These are phyloP conservation scores for Phytophthora ramorum DNA, from an alignment of 352 stramenopile genomes.

Conservation along the genomic window DNA sequence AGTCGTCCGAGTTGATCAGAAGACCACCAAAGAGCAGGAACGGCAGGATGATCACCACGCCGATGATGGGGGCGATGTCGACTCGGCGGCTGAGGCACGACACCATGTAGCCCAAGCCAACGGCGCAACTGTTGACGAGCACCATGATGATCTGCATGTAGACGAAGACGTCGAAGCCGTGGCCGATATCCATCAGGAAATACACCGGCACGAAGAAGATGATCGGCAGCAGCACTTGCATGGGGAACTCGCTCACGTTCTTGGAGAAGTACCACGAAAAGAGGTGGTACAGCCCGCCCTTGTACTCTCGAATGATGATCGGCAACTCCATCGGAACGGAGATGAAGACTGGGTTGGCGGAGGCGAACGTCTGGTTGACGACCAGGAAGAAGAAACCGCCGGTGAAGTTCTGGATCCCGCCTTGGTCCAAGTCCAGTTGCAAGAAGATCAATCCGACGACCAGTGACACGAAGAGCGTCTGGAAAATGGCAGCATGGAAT, in stretches of 20 bases:
- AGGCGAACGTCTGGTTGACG: constrained; percentile 47
- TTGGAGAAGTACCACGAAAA: constrained; percentile 45
- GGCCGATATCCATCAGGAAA: constrained; percentile 42
- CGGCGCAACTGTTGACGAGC: constrained; percentile 37
- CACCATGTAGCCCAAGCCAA: constrained; percentile 48
- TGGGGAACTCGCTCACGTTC: constrained; percentile 46
- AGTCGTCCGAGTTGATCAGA: constrained; percentile 46
- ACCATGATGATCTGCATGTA: constrained; percentile 40
- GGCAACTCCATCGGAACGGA: constrained; percentile 40
- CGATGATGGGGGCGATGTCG: constrained; percentile 44
- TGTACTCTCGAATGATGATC: constrained; percentile 44
- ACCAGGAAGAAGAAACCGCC: constrained; percentile 46
- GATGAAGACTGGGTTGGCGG: constrained; percentile 37
- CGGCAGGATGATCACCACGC: constrained; percentile 37
- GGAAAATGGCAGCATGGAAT: constrained; percentile 32
- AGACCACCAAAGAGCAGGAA: constrained; percentile 50
- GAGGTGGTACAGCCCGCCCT: constrained; percentile 33
- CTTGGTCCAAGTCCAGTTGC: constrained; percentile 33
- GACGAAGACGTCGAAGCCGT: constrained; percentile 32
- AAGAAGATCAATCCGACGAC: constrained; percentile 43
- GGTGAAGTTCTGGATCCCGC: constrained; percentile 38
- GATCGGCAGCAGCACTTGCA: constrained; percentile 43
- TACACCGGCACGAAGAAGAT: constrained; percentile 37
- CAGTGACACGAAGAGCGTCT: constrained; percentile 39
- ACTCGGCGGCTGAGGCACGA: constrained; percentile 34